A percentile compares a stretch with the other conserved stretches of the same genome.
Conservation (phyloP, 805 yeast species). For the Spathaspora boniae region DNA sequence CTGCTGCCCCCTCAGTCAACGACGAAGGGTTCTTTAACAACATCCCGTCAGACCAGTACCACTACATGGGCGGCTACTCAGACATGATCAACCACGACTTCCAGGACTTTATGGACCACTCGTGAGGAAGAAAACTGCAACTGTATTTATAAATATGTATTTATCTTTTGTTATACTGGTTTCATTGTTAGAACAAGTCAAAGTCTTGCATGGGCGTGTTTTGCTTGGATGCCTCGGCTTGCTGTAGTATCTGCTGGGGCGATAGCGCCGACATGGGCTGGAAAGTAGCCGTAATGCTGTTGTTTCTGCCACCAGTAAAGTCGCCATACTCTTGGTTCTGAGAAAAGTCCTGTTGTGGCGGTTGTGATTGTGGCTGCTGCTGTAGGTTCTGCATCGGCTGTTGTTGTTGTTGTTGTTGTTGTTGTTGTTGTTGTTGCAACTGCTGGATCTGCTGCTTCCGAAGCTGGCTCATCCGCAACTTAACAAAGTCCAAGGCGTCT, state of each 20-base stretch:
- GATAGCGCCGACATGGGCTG: constrained; percentile 22
- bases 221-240: constrained; percentile 14
- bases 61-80: no score
- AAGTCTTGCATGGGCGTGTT: constrained; percentile 7
- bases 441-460: constrained; percentile 24
- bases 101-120: constrained; percentile 22
- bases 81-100: constrained; percentile 39
- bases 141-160: constrained; percentile 2
- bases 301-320: constrained; percentile 6
- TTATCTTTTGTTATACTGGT: not conserved
- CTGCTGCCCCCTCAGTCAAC: no score
- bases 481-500: constrained; percentile 46
- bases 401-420: constrained; percentile 8
- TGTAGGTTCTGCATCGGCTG: constrained; percentile 14
- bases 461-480: constrained; percentile 38
- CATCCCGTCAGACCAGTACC: no score
- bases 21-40: no score
- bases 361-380: constrained; percentile 11
- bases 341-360: constrained; percentile 9
- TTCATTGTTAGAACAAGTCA: constrained; percentile 1
- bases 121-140: constrained; percentile 2
- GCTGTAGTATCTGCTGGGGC: constrained; percentile 39
- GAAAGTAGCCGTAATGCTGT: constrained; percentile 9
- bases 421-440: constrained; percentile 10
- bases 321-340: no score